Evolutionary conservation across 2,329 filamentous ascomycete species (phyloP).

Genomic region (Claviceps quebecensis): DNA sequence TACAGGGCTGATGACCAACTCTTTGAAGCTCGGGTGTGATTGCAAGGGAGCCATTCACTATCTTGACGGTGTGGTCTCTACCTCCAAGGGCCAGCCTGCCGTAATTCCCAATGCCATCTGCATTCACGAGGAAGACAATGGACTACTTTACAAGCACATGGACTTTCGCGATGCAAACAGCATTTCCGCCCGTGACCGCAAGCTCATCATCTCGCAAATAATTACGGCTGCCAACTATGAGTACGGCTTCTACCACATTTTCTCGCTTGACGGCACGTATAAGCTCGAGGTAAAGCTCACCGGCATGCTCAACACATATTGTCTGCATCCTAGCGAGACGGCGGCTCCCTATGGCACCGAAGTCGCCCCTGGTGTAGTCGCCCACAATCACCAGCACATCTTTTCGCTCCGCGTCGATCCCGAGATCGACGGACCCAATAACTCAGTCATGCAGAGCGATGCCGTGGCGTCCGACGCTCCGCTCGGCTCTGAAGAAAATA

Average conservation of each 20-base stretch:
- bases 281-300: conserved; percentile 40
- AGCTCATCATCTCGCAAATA: conserved; percentile 49
- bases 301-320: conserved; percentile 28
- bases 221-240: conserved; percentile 56
- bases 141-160: conserved; percentile 51
- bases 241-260: conserved; percentile 29
- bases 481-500: conserved; percentile 54
- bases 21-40: conserved; percentile 46
- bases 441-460: conserved; percentile 58
- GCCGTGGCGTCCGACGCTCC: conserved; percentile 45
- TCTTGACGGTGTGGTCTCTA: conserved; percentile 23
- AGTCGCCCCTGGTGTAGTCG: conserved; percentile 48
- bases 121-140: conserved; percentile 29
- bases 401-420: conserved; percentile 55
- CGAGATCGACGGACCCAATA: conserved; percentile 46
- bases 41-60: conserved; percentile 46
- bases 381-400: conserved; percentile 58
- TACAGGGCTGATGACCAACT: conserved; percentile 51
- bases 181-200: conserved; percentile 41
- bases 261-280: conserved; percentile 50
- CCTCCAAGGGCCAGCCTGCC: conserved; percentile 39
- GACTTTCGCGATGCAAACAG: conserved; percentile 47
- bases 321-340: conserved; percentile 24
- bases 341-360: conserved; percentile 42
- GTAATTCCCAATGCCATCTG: conserved; percentile 44